Evolutionary conservation across 2,329 filamentous ascomycete genomes (phyloP), one percentile per base, ranked within the genome.

Genomic region (Apiospora hydei): DNA sequence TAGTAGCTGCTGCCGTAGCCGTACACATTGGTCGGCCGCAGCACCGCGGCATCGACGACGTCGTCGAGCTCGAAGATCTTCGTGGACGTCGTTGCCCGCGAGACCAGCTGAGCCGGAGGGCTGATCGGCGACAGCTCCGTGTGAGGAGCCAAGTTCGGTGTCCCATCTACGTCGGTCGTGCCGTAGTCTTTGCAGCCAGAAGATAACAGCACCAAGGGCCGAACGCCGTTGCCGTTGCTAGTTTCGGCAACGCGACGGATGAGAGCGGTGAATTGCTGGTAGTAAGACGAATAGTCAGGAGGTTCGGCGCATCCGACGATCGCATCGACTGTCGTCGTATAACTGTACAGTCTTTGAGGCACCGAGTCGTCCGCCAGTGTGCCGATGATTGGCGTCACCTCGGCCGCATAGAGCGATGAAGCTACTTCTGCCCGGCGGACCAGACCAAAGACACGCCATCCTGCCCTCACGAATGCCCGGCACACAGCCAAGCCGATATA

Each of bases 141-240:
- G 66, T 87, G 85, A 11, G 84, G 82, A 10, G 75, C 73, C 4
- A 87, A 79, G 0, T 72, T 77, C 0, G 80, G 73, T 0, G 80
- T 77, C 1, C 81, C 82, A 68, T 85, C 80, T 0, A 80, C 71
- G 6, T 69, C 71, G 1, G 74, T 83, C 67, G 67, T 75, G 53
- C 86, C 85, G 73, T 87, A 88, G 76, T 88, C 86, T 72, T 88
- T 88, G 77, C 85, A 87, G 0, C 86, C 86, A 3, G 83, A 85
- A 13, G 82, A 84, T 76, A 83, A 83, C 3, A 88, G 80, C 5
- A 87, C 82, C 0, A 87, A 76, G 0, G 85, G 83, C 24, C 78
- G 78, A 1, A 82, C 76, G 8, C 82, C 82, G 6, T 78, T 72
- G 1, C 73, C 70, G 38, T 80, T 81, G 34, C 81, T 83, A 4